A percentile compares a stretch with the other conserved stretches of the same genome.
phyloP scores from a whole-genome alignment of 805 yeast species.

The Candida caryicola region DNA sequence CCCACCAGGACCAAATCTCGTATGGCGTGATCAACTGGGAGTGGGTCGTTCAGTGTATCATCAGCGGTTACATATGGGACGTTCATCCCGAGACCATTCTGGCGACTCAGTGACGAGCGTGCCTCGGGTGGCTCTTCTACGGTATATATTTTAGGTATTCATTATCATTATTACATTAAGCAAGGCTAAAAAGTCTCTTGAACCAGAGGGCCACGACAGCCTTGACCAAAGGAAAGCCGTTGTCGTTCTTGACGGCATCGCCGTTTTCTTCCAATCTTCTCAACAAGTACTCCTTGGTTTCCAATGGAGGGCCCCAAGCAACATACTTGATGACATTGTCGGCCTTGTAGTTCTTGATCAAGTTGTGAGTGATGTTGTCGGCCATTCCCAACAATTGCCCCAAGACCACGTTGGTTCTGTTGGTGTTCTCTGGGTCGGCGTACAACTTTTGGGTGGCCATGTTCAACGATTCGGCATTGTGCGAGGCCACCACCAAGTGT shows the following conservation, averaged over 20 bases:
- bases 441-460: slow-evolving; percentile 60
- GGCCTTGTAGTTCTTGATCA: slow-evolving; percentile 61
- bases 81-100: background rate
- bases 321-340: slow-evolving; percentile 87
- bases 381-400: slow-evolving; percentile 97
- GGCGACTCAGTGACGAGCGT: too few species aligned
- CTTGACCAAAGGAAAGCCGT: slow-evolving; percentile 70
- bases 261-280: slow-evolving; percentile 95
- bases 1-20: slow-evolving; percentile 2
- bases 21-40: slow-evolving; percentile 52
- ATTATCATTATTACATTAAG: slow-evolving; percentile 7
- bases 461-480: slow-evolving; percentile 75
- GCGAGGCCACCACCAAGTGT: slow-evolving; percentile 88
- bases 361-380: slow-evolving; percentile 77
- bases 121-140: too few species aligned
- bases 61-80: slow-evolving; percentile 35
- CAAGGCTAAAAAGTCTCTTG: slow-evolving; percentile 21
- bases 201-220: slow-evolving; percentile 39
- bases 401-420: slow-evolving; percentile 64
- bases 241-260: slow-evolving; percentile 84
- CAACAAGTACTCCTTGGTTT: slow-evolving; percentile 83
- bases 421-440: slow-evolving; percentile 12
- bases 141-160: background rate
- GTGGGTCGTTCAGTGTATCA: slow-evolving; percentile 64
- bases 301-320: slow-evolving; percentile 96